Evolutionary conservation across 2,329 filamentous ascomycete species (phyloP).

Genomic region (Paracamarosporium sp.): DNA sequence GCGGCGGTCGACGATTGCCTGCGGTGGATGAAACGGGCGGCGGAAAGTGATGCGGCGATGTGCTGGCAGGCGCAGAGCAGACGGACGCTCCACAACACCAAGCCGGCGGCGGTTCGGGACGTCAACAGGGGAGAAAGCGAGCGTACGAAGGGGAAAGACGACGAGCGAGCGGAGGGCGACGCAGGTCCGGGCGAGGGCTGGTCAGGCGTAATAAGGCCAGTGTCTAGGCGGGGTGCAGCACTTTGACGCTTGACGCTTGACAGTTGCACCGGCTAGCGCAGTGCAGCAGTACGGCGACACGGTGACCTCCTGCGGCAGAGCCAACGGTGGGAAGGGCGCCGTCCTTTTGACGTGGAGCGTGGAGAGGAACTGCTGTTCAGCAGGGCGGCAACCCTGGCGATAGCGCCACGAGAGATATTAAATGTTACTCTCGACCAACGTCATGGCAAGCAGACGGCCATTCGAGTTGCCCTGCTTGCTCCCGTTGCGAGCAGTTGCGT

Average conservation of each 20-base stretch:
- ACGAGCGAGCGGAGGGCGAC: constrained; percentile 10
- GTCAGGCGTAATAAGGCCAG: constrained; percentile 14
- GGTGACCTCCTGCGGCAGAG: neutral
- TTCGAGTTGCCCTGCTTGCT: no score
- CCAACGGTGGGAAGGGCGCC: constrained; percentile 4
- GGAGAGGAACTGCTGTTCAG: constrained; percentile 3
- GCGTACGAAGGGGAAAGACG: constrained; percentile 18
- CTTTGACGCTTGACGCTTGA: neutral
- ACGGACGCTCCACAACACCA: constrained; percentile 1
- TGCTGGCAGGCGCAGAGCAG: constrained; percentile 24
- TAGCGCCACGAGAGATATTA: constrained; percentile 10
- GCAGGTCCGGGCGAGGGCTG: constrained; percentile 16
- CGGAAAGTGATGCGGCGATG: constrained; percentile 18
- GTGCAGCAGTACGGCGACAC: constrained; percentile 1
- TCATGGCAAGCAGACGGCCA: constrained; percentile 16
- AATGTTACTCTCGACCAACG: constrained; percentile 7
- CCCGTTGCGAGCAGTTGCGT: constrained; percentile 1
- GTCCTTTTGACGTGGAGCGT: no score
- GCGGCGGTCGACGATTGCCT: constrained; percentile 23
- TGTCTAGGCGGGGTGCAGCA: constrained; percentile 13
- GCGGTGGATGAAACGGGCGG: constrained; percentile 25
- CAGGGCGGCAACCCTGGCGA: constrained; percentile 21
- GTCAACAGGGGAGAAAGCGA: constrained; percentile 16
- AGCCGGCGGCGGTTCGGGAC: constrained; percentile 11
- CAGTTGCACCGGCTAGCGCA: constrained; percentile 10